A percentile compares a stretch with the other conserved stretches of the same genome.
Evolutionary conservation across 805 yeast genomes (phyloP).

Genomic region (Myxozyma geophila): DNA sequence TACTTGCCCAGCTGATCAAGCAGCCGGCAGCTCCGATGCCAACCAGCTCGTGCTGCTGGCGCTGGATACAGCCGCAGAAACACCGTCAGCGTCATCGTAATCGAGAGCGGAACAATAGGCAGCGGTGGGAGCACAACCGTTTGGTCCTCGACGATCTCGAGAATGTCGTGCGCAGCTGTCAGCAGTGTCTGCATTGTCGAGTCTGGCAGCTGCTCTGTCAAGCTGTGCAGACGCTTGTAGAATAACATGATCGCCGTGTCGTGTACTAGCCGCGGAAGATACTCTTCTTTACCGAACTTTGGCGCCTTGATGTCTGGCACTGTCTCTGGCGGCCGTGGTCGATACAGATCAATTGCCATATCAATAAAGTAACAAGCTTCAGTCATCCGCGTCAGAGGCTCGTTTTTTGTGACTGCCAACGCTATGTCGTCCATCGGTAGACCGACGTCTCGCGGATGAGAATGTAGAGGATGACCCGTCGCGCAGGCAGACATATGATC

Average conservation of each 20-base stretch:
- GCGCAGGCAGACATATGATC: constrained; percentile 48
- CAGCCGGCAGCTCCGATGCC: constrained; percentile 27
- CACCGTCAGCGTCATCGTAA: constrained; percentile 45
- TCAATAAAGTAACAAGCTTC: constrained; percentile 44
- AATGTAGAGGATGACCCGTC: constrained; percentile 48
- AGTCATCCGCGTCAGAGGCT: constrained; percentile 42
- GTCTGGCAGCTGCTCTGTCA: constrained; percentile 27
- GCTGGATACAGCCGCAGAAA: constrained; percentile 44
- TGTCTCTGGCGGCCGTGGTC: constrained; percentile 40
- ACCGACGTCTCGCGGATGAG: constrained; percentile 49
- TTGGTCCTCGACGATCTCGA: constrained; percentile 17
- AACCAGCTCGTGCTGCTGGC: constrained; percentile 27
- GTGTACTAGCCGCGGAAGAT: constrained; percentile 38
- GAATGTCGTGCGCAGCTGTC: constrained; percentile 26
- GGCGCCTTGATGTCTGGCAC: constrained; percentile 19
- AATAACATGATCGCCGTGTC: constrained; percentile 42
- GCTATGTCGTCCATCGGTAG: constrained; percentile 35
- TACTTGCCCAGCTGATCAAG: constrained; percentile 28
- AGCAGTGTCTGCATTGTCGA: constrained; percentile 24
- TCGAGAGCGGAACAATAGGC: constrained; percentile 45
- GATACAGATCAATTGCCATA: constrained; percentile 47
- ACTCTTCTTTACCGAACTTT: constrained; percentile 16
- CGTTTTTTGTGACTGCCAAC: constrained; percentile 37
- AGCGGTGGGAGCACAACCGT: constrained; percentile 38
- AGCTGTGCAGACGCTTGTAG: constrained; percentile 41